Evolutionary conservation across 1,284 basidiomycete genomes (phyloP).

Genomic region (Hypsizygus ulmarius): DNA sequence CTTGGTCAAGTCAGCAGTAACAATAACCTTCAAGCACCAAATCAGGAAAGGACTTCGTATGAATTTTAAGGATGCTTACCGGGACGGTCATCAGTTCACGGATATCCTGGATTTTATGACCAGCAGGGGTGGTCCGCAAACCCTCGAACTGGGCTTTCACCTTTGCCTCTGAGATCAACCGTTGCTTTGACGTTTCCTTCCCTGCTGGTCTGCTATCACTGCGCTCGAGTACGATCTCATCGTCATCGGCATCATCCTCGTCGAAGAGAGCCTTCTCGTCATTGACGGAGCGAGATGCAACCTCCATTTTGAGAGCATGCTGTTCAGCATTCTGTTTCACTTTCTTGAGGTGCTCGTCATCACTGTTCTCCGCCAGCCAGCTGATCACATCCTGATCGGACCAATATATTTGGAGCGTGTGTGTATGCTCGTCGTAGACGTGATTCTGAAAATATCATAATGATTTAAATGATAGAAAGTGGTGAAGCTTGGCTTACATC

Average conservation of each 20-base stretch:
- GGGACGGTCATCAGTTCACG: slow-evolving; percentile 88
- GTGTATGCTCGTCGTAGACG: slow-evolving; percentile 89
- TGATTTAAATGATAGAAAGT: slow-evolving; percentile 4
- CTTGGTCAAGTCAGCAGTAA: slow-evolving; percentile 91
- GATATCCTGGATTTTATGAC: slow-evolving; percentile 92
- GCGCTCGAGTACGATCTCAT: slow-evolving; percentile 78
- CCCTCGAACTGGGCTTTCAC: slow-evolving; percentile 77
- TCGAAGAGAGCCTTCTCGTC: slow-evolving; percentile 89
- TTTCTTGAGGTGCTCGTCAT: slow-evolving; percentile 91
- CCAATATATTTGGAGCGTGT: slow-evolving; percentile 91
- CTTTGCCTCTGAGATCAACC: slow-evolving; percentile 72
- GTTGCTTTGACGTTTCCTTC: slow-evolving; percentile 70
- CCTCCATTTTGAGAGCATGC: slow-evolving; percentile 84
- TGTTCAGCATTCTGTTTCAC: slow-evolving; percentile 87
- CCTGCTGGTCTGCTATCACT: slow-evolving; percentile 41
- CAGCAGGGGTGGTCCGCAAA: slow-evolving; percentile 63
- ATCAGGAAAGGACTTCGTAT: slow-evolving; percentile 15
- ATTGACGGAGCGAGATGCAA: slow-evolving; percentile 72
- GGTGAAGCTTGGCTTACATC: slow-evolving; percentile 54
- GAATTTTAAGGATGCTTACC: slow-evolving; percentile 56
- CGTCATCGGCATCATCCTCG: slow-evolving; percentile 75
- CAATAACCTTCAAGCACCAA: slow-evolving; percentile 65
- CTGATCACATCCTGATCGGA: slow-evolving; percentile 88
- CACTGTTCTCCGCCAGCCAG: slow-evolving; percentile 92
- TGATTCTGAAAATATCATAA: slow-evolving; percentile 60